These are phyloP conservation scores for Geum urbanum DNA, from an alignment of 306 rosid genomes.

Conservation along the genomic window DNA sequence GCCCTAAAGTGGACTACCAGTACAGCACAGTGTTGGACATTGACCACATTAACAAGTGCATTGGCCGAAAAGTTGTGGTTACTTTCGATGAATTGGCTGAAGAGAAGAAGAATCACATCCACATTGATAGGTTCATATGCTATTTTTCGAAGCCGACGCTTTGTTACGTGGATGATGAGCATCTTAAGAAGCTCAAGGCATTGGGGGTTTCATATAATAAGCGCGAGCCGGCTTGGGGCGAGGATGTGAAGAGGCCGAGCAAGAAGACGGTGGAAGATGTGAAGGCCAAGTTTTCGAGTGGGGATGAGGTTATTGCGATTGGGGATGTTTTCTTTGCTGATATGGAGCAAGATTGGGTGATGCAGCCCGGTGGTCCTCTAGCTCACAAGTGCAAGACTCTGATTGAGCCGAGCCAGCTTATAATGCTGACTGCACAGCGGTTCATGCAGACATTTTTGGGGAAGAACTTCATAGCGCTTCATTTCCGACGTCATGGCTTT, in stretches of 20 bases:
- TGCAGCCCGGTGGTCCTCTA: constrained; percentile 91
- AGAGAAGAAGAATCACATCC: constrained; percentile 64
- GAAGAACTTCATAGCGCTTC: constrained; percentile 69
- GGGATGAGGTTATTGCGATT: constrained; percentile 79
- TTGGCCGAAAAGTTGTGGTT: constrained; percentile 75
- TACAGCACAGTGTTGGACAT: constrained; percentile 74
- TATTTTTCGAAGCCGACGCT: constrained; percentile 69
- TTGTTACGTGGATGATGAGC: constrained; percentile 72
- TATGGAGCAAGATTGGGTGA: constrained; percentile 77
- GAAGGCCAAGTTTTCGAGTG: constrained; percentile 49
- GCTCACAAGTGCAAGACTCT: constrained; percentile 83
- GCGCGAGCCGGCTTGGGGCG: constrained; percentile 66
- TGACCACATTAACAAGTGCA: constrained; percentile 67
- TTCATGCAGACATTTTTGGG: constrained; percentile 92
- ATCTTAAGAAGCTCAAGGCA: constrained; percentile 54
- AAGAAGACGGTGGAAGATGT: constrained; percentile 69
- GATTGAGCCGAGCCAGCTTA: constrained; percentile 73
- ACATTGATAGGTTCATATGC: constrained; percentile 64
- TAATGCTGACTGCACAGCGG: constrained; percentile 89
- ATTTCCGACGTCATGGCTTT: constrained; percentile 90
- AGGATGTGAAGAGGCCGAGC: constrained; percentile 59
- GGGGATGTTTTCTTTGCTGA: constrained; percentile 90
- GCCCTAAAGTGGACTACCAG: constrained; percentile 66
- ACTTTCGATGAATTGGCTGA: constrained; percentile 66
- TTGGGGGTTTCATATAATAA: constrained; percentile 64